A percentile compares a stretch with the other conserved stretches of the same genome.
Conservation (phyloP, 805 yeast genomes). For the Wickerhamiella azymoides region DNA sequence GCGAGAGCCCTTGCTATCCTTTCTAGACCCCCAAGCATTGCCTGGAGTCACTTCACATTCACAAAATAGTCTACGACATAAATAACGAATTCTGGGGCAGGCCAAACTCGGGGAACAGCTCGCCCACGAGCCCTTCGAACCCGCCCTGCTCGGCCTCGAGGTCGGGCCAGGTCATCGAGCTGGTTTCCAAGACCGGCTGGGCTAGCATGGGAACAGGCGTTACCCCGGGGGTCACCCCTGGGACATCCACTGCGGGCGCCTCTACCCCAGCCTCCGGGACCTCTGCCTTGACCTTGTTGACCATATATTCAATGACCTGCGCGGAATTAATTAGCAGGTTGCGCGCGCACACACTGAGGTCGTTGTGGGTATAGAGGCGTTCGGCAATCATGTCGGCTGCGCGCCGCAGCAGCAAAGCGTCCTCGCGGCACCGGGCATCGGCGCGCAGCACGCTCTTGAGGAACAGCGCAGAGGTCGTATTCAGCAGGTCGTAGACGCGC, state of each 20-base stretch:
- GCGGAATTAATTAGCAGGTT: not conserved
- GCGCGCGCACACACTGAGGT: not conserved
- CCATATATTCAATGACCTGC: conserved; percentile 1
- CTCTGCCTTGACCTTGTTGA: not conserved
- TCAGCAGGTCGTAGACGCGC: not conserved
- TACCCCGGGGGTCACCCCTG: not conserved
- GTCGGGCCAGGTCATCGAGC: not conserved
- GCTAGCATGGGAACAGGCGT: not conserved
- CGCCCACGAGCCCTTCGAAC: conserved; percentile 7
- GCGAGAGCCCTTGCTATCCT: too few relatives aligned
- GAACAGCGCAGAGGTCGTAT: conserved; percentile 1
- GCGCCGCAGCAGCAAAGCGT: conserved; percentile 2
- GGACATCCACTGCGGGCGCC: not conserved
- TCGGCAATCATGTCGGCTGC: not conserved
- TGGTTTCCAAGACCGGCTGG: not conserved
- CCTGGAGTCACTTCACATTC: too few relatives aligned
- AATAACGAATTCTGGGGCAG: conserved; percentile 1
- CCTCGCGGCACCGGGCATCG: conserved; percentile 3
- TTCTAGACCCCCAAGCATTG: too few relatives aligned
- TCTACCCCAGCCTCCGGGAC: not conserved
- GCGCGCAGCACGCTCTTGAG: conserved; percentile 6
- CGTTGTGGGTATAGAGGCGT: not conserved
- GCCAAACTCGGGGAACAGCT: conserved; percentile 9
- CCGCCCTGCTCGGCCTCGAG: not conserved
- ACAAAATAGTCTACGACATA: not conserved